These are phyloP conservation scores for Microthlaspi erraticum DNA, from an alignment of 345 rosid species.

Conservation along the genomic window DNA sequence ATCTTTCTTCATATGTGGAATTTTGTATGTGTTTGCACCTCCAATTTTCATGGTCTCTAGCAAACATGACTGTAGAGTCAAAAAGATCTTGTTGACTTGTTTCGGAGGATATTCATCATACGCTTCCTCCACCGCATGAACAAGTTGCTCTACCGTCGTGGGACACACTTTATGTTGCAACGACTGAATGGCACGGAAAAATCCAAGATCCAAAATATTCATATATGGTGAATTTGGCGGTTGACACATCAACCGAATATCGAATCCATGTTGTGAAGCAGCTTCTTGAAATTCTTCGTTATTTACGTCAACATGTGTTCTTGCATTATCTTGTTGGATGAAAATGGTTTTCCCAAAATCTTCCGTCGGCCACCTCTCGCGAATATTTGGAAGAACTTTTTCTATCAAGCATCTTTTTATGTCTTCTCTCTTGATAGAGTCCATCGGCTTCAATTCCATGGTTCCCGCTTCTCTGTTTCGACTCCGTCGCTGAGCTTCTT, in stretches of 20 bases:
- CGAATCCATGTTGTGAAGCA: neutral
- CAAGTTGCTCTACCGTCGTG: neutral
- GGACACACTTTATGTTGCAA: neutral
- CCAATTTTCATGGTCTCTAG: neutral
- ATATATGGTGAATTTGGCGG: neutral
- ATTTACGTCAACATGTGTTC: neutral
- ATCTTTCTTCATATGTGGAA: neutral
- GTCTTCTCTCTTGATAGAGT: neutral
- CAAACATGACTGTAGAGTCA: neutral
- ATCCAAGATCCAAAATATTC: neutral
- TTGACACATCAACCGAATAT: neutral
- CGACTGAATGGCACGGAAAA: neutral
- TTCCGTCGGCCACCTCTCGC: neutral
- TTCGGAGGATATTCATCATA: neutral
- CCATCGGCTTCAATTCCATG: conserved; percentile 7
- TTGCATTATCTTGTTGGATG: neutral
- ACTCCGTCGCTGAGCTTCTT: neutral
- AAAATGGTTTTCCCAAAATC: neutral
- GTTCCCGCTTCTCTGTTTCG: neutral
- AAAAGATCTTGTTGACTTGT: neutral
- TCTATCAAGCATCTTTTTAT: neutral
- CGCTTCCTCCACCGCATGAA: neutral
- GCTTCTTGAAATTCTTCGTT: neutral
- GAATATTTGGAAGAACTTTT: neutral
- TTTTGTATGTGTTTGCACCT: neutral